Conservation (phyloP, 2,329 filamentous ascomycete species). For the Ophiognomonia clavigignenti-juglandacearum region DNA sequence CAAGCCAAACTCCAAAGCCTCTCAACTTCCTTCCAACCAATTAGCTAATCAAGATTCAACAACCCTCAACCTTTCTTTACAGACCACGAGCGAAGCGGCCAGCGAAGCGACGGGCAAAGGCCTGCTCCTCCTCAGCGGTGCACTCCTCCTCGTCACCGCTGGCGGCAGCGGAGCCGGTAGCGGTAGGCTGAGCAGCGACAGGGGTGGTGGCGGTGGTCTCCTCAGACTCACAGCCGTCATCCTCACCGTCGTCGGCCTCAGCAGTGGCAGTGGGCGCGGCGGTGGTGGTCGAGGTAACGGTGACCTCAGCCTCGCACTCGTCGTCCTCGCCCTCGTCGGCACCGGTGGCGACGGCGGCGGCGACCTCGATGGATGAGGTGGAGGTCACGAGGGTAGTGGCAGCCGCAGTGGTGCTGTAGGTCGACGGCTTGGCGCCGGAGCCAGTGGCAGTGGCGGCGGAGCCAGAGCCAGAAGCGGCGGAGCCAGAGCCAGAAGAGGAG, state of each 20-base stretch:
- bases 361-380: background rate
- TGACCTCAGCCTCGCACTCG: constrained; percentile 7
- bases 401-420: background rate
- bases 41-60: background rate
- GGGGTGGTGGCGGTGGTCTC: background rate
- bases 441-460: background rate
- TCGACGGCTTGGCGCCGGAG: no score
- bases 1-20: background rate
- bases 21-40: background rate
- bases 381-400: background rate
- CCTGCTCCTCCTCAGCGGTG: constrained; percentile 9
- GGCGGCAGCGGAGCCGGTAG: background rate
- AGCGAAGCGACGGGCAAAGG: background rate
- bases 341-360: background rate
- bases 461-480: background rate
- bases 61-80: background rate
- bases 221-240: background rate
- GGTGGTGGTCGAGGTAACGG: constrained; percentile 9
- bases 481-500: background rate
- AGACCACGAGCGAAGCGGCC: background rate
- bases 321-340: constrained; percentile 7
- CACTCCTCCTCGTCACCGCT: constrained; percentile 8
- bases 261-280: background rate
- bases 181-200: background rate
- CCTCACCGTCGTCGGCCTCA: background rate